Conservation (phyloP, 2,329 filamentous ascomycete genomes). For the Ampelomyces quisqualis region DNA sequence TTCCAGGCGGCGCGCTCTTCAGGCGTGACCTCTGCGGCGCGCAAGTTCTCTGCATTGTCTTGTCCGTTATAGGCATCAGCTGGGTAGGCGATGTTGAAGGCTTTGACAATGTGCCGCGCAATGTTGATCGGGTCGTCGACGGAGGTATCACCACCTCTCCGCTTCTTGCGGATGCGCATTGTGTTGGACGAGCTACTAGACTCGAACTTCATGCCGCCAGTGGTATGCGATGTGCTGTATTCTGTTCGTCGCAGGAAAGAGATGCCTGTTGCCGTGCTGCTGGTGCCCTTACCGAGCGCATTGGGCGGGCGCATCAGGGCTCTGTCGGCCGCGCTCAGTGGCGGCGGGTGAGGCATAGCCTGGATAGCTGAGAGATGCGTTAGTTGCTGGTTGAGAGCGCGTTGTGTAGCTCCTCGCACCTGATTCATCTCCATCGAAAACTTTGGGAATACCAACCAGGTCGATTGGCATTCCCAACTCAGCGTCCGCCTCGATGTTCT, state of each 20-base stretch:
- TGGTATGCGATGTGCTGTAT: constrained; percentile 70
- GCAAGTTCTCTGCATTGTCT: constrained; percentile 59
- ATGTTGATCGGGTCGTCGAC: constrained; percentile 63
- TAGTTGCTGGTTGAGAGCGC: constrained; percentile 19
- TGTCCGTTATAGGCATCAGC: constrained; percentile 66
- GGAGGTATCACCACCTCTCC: constrained; percentile 39
- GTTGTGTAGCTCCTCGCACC: constrained; percentile 56
- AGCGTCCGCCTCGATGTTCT: constrained; percentile 96
- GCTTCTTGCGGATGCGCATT: constrained; percentile 45
- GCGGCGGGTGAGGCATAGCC: constrained; percentile 68
- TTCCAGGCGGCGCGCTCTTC: constrained; percentile 62
- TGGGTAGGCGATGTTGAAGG: constrained; percentile 65
- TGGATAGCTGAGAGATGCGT: constrained; percentile 67
- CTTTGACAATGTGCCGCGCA: constrained; percentile 61
- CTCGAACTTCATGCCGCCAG: constrained; percentile 49
- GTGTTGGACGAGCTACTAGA: constrained; percentile 53
- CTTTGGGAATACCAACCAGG: constrained; percentile 87
- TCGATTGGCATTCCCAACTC: constrained; percentile 98
- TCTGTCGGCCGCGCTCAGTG: constrained; percentile 80
- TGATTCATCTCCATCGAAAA: constrained; percentile 93
- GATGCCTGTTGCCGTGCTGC: constrained; percentile 68
- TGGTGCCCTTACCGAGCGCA: constrained; percentile 79
- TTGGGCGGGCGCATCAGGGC: constrained; percentile 79
- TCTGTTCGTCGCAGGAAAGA: constrained; percentile 95
- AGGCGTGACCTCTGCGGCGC: constrained; percentile 55